Evolutionary conservation across 164 flowering plant genomes (phyloP), one percentile per base, ranked within the genome.

Genomic region (Magnolia kwangsiensis): DNA sequence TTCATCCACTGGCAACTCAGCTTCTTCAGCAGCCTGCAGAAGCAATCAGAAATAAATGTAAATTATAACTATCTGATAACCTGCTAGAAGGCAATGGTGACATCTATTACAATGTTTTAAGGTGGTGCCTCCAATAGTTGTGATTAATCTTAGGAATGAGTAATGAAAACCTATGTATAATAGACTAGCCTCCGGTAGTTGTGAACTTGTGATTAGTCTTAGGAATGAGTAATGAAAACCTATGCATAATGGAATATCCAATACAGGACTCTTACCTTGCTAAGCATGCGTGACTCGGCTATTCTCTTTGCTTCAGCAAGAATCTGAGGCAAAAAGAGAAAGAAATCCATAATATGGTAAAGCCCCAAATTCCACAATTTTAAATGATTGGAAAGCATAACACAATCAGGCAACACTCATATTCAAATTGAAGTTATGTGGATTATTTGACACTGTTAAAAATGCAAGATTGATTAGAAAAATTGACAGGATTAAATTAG

Each of bases 241-340:
- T 11, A 14, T 55, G 61, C 18, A 55, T 55, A 11, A 11, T 2
- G 10, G 45, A 37, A 37, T 37, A 37, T 37, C 45, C 61, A 67
- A 3, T 19, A 13, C 20, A 61, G 19, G 10, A 37, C n/a, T 37
- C 55, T 69, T 79, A 91, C 98, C 90, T 85, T 89, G 65, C 83
- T 84, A 78, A 85, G 83, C 78, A 85, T 83, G 70, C 96, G 95
- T 50, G 91, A 78, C 76, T 96, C 98, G n/a, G 90, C 66, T 81
- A 95, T 93, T 74, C 82, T 87, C 83, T 90, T 96, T 49, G 99
- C 98, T 89, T 94, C 98, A 79, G 96, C 91, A 81, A 94, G 88
- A 84, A 94, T 88, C 99, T 95, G 83, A 80, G 16, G 49, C 59
- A 9, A 16, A 75, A 69, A 73, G 68, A 37, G 50, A 71, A 74